Evolutionary conservation across 139 green algal genomes (phyloP).

Genomic region (Closterium sp.): DNA sequence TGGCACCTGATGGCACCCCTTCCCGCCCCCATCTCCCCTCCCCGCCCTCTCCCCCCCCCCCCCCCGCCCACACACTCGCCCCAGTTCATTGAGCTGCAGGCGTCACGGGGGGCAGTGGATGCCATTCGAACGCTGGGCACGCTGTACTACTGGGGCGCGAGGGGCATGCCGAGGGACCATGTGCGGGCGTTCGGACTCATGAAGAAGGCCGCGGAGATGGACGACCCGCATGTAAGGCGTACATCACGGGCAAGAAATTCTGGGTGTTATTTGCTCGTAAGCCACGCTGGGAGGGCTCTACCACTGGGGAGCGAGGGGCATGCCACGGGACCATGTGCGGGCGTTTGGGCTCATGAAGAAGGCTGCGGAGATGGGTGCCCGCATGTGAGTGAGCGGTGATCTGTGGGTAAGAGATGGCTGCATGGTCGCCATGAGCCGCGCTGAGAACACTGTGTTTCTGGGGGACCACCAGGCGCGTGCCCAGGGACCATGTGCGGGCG

Average conservation of each 20-base stretch:
- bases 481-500: conserved; percentile 25
- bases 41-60: neutral
- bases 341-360: neutral
- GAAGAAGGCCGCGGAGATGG: neutral
- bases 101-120: neutral
- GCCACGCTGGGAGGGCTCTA: too few species aligned
- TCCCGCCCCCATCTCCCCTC: too few species aligned
- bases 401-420: too few species aligned
- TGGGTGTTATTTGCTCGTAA: too few species aligned
- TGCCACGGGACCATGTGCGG: conserved; percentile 26
- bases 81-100: conserved; percentile 40
- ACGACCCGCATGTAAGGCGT: neutral
- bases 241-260: too few species aligned
- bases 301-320: conserved; percentile 28
- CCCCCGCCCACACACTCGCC: neutral
- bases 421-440: too few species aligned
- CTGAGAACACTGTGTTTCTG: conserved; percentile 43
- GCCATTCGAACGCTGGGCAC: conserved; percentile 7
- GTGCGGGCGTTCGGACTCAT: neutral
- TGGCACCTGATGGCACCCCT: too few species aligned
- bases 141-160: conserved; percentile 45
- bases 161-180: conserved; percentile 41
- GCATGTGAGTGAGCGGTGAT: too few species aligned
- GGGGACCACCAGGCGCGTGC: conserved; percentile 25
- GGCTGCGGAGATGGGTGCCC: too few species aligned